These are phyloP conservation scores for Beauveria sp. DNA, from an alignment of 2,329 filamentous ascomycete species.

Conservation along the genomic window DNA sequence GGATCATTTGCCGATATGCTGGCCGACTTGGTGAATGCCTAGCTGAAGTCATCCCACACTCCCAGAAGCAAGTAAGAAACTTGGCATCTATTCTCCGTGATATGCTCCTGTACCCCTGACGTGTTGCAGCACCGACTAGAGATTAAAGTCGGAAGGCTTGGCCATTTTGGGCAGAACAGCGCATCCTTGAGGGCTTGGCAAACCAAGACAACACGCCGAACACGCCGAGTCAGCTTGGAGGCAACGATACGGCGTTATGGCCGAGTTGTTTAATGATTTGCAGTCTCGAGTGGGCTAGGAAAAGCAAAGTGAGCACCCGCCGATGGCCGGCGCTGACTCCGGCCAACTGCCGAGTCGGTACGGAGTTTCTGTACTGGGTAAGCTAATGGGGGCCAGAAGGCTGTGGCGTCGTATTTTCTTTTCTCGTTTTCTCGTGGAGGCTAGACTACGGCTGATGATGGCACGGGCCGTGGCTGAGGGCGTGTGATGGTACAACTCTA, in stretches of 20 bases:
- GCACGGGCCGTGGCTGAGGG: neutral
- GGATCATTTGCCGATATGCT: neutral
- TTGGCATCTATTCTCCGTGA: neutral
- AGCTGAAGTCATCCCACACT: neutral
- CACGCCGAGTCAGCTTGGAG: neutral
- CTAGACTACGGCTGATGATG: too few species aligned
- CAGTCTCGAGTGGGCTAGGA: neutral
- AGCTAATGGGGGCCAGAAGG: neutral
- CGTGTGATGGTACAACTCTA: neutral
- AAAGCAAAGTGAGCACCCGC: neutral
- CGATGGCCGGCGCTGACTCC: neutral
- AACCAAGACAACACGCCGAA: neutral
- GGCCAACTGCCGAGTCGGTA: too few species aligned
- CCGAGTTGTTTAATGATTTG: neutral
- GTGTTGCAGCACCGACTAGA: neutral
- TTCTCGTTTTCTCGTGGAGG: neutral
- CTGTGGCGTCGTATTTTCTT: neutral
- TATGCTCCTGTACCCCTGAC: neutral
- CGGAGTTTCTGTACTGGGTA: too few species aligned
- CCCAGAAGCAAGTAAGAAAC: neutral
- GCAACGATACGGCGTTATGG: neutral
- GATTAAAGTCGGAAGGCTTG: neutral
- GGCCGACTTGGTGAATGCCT: neutral
- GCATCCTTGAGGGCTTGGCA: neutral
- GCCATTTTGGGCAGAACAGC: neutral